phyloP scores from a whole-genome alignment of 352 stramenopile species.

The Pythium grandisporangium region DNA sequence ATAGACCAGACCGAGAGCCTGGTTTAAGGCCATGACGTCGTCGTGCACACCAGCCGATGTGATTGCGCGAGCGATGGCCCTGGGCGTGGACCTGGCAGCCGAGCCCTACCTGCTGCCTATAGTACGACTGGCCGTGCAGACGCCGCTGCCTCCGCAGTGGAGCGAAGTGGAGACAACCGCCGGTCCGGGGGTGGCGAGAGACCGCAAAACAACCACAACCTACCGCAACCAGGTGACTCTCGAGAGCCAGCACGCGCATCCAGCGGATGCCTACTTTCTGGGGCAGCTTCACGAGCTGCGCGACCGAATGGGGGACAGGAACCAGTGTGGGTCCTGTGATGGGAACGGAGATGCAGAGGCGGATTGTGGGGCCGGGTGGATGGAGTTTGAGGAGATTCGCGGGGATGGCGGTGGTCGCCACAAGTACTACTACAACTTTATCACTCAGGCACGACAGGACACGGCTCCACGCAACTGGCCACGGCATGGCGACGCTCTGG shows the following conservation, averaged over 20 bases:
- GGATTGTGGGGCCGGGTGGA: conserved; percentile 18
- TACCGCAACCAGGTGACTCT: conserved; percentile 18
- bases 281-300: conserved; percentile 38
- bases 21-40: too few species aligned
- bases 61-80: conserved; percentile 23
- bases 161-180: background rate
- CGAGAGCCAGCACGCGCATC: conserved; percentile 7
- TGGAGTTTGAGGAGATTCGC: conserved; percentile 34
- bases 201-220: background rate
- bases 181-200: background rate
- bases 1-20: too few species aligned
- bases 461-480: conserved; percentile 19
- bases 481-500: background rate
- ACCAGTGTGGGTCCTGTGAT: background rate
- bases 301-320: conserved; percentile 6
- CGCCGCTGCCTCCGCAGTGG: conserved; percentile 28
- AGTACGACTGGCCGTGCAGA: conserved; percentile 36
- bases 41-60: conserved; percentile 34
- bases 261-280: conserved; percentile 32
- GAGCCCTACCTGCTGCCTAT: conserved; percentile 43
- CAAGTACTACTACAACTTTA: conserved; percentile 61
- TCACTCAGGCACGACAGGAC: conserved; percentile 14
- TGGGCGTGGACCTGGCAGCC: conserved; percentile 28
- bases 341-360: background rate
- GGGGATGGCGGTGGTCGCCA: background rate